Evolutionary conservation across 257 asterid species (phyloP).

Genomic region (Knoxia roxburghii): DNA sequence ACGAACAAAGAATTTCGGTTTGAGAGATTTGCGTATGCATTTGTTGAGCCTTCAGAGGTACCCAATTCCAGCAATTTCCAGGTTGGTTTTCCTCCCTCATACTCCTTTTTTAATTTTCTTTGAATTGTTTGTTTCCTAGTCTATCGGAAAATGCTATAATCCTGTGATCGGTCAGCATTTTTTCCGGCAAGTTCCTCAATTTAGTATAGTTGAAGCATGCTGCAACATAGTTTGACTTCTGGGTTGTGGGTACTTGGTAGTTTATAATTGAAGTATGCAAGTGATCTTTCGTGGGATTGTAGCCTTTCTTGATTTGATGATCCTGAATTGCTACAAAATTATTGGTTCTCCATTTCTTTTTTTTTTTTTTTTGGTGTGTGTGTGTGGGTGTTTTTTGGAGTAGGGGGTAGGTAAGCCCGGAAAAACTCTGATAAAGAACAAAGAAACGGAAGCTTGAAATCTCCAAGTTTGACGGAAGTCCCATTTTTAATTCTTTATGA

Average conservation of each 20-base stretch:
- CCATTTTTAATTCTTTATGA: neutral
- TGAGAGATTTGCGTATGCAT: conserved; percentile 14
- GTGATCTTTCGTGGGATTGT: neutral
- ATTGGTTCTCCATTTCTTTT: neutral
- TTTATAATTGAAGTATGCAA: neutral
- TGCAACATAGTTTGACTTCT: neutral
- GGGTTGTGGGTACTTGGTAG: neutral
- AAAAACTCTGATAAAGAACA: neutral
- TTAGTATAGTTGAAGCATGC: neutral
- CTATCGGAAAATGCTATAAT: neutral
- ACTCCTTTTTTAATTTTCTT: neutral
- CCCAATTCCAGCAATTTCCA: conserved; percentile 17
- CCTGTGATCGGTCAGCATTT: neutral
- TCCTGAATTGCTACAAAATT: neutral
- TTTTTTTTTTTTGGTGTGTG: neutral
- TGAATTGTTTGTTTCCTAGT: neutral
- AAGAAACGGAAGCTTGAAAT: neutral
- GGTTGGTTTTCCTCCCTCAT: conserved; percentile 28
- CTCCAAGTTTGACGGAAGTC: neutral
- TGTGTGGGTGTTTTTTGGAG: neutral
- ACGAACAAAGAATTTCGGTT: neutral
- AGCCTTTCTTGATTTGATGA: neutral
- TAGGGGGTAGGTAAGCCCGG: conserved; percentile 1
- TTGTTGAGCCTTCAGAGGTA: conserved; percentile 18
- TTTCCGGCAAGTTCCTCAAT: neutral